phyloP scores from a whole-genome alignment of 805 yeast species.

The Candida methanosorbosa region DNA sequence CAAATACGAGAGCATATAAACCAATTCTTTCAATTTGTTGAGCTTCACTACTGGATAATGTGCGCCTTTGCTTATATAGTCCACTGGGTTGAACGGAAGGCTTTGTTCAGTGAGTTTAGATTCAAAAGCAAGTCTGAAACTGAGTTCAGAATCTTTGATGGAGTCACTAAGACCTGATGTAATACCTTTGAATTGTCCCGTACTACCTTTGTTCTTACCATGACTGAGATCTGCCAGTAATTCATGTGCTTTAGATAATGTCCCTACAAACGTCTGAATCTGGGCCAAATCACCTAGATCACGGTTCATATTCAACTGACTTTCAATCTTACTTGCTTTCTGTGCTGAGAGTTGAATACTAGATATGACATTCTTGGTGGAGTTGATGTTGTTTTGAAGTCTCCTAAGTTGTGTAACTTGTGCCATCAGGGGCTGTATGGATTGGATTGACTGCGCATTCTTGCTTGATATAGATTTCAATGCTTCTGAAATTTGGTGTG shows the following conservation, averaged over 20 bases:
- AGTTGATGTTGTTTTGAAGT: constrained; percentile 49
- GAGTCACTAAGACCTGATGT: constrained; percentile 48
- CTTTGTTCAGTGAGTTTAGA: constrained; percentile 30
- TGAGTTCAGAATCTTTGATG: constrained; percentile 48
- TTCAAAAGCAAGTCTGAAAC: constrained; percentile 41
- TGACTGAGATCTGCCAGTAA: constrained; percentile 33
- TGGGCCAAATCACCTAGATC: constrained; percentile 24
- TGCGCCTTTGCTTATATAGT: constrained; percentile 19
- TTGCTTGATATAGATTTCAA: constrained; percentile 43
- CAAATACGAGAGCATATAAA: constrained; percentile 32
- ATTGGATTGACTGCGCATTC: constrained; percentile 46
- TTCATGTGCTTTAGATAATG: constrained; percentile 31
- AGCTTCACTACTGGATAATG: constrained; percentile 33
- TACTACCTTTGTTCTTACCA: constrained; percentile 9
- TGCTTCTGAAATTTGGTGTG: constrained; percentile 46
- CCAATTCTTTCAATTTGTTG: constrained; percentile 23
- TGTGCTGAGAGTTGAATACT: constrained; percentile 42
- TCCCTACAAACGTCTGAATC: constrained; percentile 18
- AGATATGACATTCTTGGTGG: constrained; percentile 38
- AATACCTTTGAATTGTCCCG: constrained; percentile 56
- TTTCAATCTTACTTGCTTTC: constrained; percentile 31
- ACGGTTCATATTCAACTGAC: constrained; percentile 10
- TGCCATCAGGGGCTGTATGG: constrained; percentile 65
- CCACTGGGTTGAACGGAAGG: constrained; percentile 36
- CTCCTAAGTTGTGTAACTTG: constrained; percentile 49